A percentile compares a stretch with the other conserved stretches of the same genome.
These are phyloP conservation scores for Leucosporidium scottii DNA, from an alignment of 768 basidiomycete species.

Conservation along the genomic window DNA sequence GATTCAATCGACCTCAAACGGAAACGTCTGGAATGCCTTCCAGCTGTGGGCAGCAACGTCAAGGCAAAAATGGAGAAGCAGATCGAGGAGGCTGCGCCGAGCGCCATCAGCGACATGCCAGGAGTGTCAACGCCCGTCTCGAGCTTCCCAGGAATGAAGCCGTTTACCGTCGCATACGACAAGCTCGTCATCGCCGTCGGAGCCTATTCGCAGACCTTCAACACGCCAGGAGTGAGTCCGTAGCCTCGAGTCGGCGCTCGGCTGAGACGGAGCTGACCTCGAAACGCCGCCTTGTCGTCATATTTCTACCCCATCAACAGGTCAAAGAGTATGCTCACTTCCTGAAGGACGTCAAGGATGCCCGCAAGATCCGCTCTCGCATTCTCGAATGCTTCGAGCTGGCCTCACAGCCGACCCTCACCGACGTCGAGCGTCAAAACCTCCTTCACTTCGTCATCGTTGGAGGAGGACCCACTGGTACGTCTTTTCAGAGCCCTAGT, in stretches of 20 bases:
- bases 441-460: slow-evolving; percentile 81
- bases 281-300: slow-evolving; percentile 42
- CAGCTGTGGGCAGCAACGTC: slow-evolving; percentile 1
- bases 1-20: slow-evolving; percentile 37
- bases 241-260: slow-evolving; percentile 28
- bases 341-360: slow-evolving; percentile 61
- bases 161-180: slow-evolving; percentile 63
- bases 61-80: neutral
- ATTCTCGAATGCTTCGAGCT: slow-evolving; percentile 64
- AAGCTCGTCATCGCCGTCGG: slow-evolving; percentile 64
- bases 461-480: slow-evolving; percentile 51
- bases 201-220: slow-evolving; percentile 65
- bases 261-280: neutral
- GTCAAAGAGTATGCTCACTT: slow-evolving; percentile 69
- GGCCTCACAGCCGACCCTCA: slow-evolving; percentile 69
- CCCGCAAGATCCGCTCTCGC: slow-evolving; percentile 23
- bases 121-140: neutral
- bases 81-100: neutral
- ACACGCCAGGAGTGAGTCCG: slow-evolving; percentile 45
- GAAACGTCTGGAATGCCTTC: slow-evolving; percentile 27
- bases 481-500: neutral
- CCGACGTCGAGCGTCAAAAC: slow-evolving; percentile 65
- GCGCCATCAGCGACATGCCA: neutral
- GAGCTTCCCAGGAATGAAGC: slow-evolving; percentile 23
- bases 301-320: too few relatives aligned